phyloP scores from a whole-genome alignment of 2,329 filamentous ascomycete species.

The Exserohilum turcica region DNA sequence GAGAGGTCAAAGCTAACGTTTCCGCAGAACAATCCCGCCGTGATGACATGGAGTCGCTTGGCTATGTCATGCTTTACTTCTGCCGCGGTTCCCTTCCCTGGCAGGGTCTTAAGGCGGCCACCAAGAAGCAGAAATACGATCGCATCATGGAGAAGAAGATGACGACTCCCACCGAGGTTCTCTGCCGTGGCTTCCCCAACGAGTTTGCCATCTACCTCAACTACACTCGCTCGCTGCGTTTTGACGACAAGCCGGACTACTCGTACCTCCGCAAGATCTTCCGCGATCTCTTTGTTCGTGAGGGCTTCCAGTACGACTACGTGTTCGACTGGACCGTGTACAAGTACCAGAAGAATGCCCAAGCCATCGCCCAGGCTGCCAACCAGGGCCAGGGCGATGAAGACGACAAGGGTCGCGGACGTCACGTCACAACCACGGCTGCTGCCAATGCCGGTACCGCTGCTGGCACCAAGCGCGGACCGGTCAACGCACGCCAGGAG shows the following conservation, averaged over 20 bases:
- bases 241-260: conserved; percentile 99
- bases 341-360: conserved; percentile 99
- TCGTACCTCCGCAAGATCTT: conserved; percentile 99
- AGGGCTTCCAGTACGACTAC: conserved; percentile 99
- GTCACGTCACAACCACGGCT: conserved; percentile 63
- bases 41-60: conserved; percentile 98
- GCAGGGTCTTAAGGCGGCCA: conserved; percentile 98
- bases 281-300: conserved; percentile 97
- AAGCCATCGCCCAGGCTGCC: conserved; percentile 85
- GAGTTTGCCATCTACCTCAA: conserved; percentile 99
- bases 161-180: conserved; percentile 97
- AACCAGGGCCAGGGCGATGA: conserved; percentile 68
- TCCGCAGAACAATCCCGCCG: conserved; percentile 88
- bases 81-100: conserved; percentile 98
- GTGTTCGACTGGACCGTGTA: conserved; percentile 99
- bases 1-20: conserved; percentile 19
- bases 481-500: conserved; percentile 80
- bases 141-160: conserved; percentile 99
- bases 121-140: conserved; percentile 99
- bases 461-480: conserved; percentile 69
- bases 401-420: conserved; percentile 73
- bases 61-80: conserved; percentile 99
- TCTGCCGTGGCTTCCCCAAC: conserved; percentile 98
- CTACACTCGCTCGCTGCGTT: conserved; percentile 97
- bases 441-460: conserved; percentile 67